Evolutionary conservation across 805 yeast species (phyloP).

Genomic region (Ogataea trehaloabstinens): DNA sequence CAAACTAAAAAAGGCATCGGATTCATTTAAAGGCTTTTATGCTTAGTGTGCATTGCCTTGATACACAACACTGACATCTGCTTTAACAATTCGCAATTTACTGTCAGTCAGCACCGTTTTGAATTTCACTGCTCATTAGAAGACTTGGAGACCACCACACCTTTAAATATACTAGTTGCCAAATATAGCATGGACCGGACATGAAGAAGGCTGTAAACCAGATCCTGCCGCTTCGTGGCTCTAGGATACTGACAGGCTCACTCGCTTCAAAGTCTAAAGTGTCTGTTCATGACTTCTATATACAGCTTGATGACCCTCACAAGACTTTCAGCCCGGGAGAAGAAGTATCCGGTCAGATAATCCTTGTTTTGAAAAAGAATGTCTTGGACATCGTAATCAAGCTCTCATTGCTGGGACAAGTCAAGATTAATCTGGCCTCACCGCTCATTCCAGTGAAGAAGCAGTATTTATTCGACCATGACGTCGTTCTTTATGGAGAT

Average conservation of each 20-base stretch:
- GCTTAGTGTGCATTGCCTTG: too few relatives aligned
- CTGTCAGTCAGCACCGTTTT: too few relatives aligned
- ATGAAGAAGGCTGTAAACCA: constrained; percentile 55
- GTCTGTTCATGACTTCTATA: constrained; percentile 60
- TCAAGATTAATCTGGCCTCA: constrained; percentile 53
- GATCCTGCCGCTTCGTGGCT: constrained; percentile 34
- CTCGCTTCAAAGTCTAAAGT: constrained; percentile 20
- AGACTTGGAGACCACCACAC: too few relatives aligned
- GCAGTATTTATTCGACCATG: constrained; percentile 54
- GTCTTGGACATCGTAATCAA: constrained; percentile 51
- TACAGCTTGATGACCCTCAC: constrained; percentile 72
- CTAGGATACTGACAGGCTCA: constrained; percentile 20
- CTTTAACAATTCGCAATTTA: too few relatives aligned
- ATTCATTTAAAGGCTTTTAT: too few relatives aligned
- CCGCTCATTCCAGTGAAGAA: constrained; percentile 50
- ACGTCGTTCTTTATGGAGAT: constrained; percentile 56
- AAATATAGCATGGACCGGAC: not conserved
- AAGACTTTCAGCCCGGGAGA: constrained; percentile 80
- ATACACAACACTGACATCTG: too few relatives aligned
- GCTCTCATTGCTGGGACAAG: constrained; percentile 54
- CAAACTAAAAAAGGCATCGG: too few relatives aligned
- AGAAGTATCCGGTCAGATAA: constrained; percentile 60
- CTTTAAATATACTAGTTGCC: too few relatives aligned
- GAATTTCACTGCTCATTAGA: too few relatives aligned
- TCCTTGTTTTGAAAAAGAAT: constrained; percentile 55